Evolutionary conservation across 805 yeast species (phyloP).

Genomic region (Priceomyces carsonii): DNA sequence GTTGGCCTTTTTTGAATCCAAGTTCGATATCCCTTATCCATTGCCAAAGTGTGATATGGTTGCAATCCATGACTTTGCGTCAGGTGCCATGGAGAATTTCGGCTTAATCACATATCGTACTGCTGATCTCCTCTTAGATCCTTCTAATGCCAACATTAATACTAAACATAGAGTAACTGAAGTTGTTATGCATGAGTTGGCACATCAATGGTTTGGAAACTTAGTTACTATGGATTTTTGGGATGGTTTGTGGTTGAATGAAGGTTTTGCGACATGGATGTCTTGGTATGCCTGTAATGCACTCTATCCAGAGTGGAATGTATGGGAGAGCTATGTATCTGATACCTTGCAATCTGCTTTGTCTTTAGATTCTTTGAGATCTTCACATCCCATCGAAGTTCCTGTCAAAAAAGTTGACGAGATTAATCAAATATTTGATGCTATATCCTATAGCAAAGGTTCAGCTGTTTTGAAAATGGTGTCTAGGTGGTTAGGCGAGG

Average conservation of each 20-base stretch:
- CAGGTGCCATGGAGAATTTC: conserved; percentile 91
- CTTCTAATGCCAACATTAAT: conserved; percentile 61
- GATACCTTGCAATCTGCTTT: conserved; percentile 77
- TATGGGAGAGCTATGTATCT: conserved; percentile 80
- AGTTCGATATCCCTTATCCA: conserved; percentile 75
- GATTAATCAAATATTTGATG: conserved; percentile 82
- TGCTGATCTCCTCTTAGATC: conserved; percentile 71
- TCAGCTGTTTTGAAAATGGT: conserved; percentile 79
- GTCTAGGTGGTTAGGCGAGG: conserved; percentile 77
- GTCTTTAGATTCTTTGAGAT: conserved; percentile 72
- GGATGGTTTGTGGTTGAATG: conserved; percentile 88
- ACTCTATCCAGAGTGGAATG: conserved; percentile 82
- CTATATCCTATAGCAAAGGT: conserved; percentile 81
- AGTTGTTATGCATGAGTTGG: conserved; percentile 85
- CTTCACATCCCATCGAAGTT: conserved; percentile 85
- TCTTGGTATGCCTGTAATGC: conserved; percentile 82
- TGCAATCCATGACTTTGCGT: conserved; percentile 80
- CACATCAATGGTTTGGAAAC: conserved; percentile 92
- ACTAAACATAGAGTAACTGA: conserved; percentile 78
- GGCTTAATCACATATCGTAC: conserved; percentile 80
- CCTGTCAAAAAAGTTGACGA: conserved; percentile 78
- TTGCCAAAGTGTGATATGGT: conserved; percentile 81
- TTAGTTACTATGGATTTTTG: conserved; percentile 91
- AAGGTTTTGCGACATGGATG: conserved; percentile 91
- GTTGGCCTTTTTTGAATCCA: conserved; percentile 67